These are phyloP conservation scores for Xerocomellus dryophilus DNA, from an alignment of 768 basidiomycete genomes.

Conservation along the genomic window DNA sequence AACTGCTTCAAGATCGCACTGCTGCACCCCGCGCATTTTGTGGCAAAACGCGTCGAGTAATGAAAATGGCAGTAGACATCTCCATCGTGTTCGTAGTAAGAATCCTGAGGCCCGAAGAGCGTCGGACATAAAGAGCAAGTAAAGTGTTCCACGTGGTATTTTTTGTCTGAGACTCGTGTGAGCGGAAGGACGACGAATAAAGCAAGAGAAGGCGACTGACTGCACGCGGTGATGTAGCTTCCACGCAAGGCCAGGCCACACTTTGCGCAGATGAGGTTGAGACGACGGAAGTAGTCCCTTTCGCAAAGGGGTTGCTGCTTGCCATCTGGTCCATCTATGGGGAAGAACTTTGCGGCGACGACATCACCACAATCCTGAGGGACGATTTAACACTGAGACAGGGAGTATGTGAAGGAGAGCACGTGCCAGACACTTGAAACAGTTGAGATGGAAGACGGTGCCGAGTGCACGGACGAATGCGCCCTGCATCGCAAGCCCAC, in stretches of 20 bases:
- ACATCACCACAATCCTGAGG: slow-evolving; percentile 90
- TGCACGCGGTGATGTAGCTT: slow-evolving; percentile 99
- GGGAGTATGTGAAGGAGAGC: not conserved
- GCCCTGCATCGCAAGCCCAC: slow-evolving; percentile 82
- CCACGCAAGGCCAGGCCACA: slow-evolving; percentile 92
- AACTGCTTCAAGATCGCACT: slow-evolving; percentile 99
- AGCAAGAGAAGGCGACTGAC: slow-evolving; percentile 46
- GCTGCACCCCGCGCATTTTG: slow-evolving; percentile 96
- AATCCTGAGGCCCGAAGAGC: slow-evolving; percentile 96
- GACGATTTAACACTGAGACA: slow-evolving; percentile 3
- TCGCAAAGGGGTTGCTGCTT: slow-evolving; percentile 96
- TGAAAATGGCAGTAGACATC: slow-evolving; percentile 99
- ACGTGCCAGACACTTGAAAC: slow-evolving; percentile 95
- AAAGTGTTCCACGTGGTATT: slow-evolving; percentile 99
- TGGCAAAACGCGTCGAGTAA: slow-evolving; percentile 97
- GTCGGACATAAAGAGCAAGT: slow-evolving; percentile 96
- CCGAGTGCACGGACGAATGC: slow-evolving; percentile 95
- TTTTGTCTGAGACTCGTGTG: slow-evolving; percentile 66
- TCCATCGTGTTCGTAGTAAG: slow-evolving; percentile 98
- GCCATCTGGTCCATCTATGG: slow-evolving; percentile 87
- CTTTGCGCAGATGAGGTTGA: slow-evolving; percentile 95
- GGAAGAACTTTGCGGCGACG: slow-evolving; percentile 98
- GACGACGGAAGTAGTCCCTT: slow-evolving; percentile 93
- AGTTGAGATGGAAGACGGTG: slow-evolving; percentile 93
- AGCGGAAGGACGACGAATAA: slow-evolving; percentile 4